Percentiles rank a stretch among this genome's conserved stretches.
phyloP scores from a whole-genome alignment of 768 basidiomycete genomes.

The Candolleomyces efflorescens region DNA sequence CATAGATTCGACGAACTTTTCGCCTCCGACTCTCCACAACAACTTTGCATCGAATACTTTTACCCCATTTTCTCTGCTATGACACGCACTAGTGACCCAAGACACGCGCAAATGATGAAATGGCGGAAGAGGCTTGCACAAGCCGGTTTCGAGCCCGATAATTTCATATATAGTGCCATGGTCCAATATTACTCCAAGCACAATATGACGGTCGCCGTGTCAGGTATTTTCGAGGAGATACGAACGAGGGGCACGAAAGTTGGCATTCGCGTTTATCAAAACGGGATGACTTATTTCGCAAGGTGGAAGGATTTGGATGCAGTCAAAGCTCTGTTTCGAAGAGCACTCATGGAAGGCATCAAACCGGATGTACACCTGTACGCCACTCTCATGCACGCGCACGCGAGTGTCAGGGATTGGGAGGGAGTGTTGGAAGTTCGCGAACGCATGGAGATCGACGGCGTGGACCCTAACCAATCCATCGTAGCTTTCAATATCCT shows the following conservation, averaged over 20 bases:
- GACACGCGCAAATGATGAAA: conserved; percentile 42
- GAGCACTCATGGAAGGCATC: conserved; percentile 44
- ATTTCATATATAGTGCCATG: neutral
- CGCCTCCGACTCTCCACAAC: conserved; percentile 24
- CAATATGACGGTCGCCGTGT: neutral
- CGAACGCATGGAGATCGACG: conserved; percentile 46
- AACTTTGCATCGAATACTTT: neutral
- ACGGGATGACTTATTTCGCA: conserved; percentile 27
- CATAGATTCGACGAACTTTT: conserved; percentile 50
- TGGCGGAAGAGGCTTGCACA: conserved; percentile 38
- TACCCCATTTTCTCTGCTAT: neutral
- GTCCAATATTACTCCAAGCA: conserved; percentile 6
- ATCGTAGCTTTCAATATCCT: conserved; percentile 73
- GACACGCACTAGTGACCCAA: conserved; percentile 33
- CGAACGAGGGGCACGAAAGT: neutral
- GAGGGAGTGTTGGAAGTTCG: conserved; percentile 66
- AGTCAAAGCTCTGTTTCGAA: conserved; percentile 48
- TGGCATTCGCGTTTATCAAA: conserved; percentile 2
- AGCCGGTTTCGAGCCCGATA: neutral
- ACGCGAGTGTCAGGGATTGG: conserved; percentile 82
- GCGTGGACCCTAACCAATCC: conserved; percentile 34
- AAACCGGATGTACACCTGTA: conserved; percentile 54
- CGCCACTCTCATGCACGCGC: conserved; percentile 66
- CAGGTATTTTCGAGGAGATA: neutral
- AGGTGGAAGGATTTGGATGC: conserved; percentile 42